Percentiles rank a stretch among this genome's conserved stretches.
These are phyloP conservation scores for Ogataea chonburiensis DNA, from an alignment of 805 yeast species.

Conservation along the genomic window DNA sequence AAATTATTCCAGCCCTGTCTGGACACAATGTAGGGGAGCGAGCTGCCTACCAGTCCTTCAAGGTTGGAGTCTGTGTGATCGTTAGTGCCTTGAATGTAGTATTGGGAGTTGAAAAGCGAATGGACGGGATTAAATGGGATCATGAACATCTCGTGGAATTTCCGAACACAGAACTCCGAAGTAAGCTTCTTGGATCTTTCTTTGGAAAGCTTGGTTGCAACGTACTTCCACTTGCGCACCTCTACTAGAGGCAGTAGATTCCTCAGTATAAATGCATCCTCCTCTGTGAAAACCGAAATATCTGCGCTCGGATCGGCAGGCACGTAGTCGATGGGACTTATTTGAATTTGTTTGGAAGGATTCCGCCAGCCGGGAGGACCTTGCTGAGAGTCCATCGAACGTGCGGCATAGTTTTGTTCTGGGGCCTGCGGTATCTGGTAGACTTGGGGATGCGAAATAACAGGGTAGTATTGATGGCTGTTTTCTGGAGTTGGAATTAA, in stretches of 20 bases:
- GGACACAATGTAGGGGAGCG: slow-evolving; percentile 32
- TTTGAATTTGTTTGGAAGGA: too few species aligned
- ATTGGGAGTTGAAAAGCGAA: slow-evolving; percentile 24
- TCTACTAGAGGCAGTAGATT: slow-evolving; percentile 33
- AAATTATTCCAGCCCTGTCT: slow-evolving; percentile 34
- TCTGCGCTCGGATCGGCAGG: slow-evolving; percentile 29
- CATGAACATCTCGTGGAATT: slow-evolving; percentile 34
- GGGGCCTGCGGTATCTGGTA: slow-evolving; percentile 8
- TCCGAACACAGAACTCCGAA: slow-evolving; percentile 31
- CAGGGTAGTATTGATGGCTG: slow-evolving; percentile 5
- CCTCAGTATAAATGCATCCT: slow-evolving; percentile 30
- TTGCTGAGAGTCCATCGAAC: too few species aligned
- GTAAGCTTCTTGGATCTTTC: slow-evolving; percentile 31
- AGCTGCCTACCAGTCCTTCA: slow-evolving; percentile 36
- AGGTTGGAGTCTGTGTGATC: slow-evolving; percentile 16
- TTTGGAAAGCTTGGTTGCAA: slow-evolving; percentile 33
- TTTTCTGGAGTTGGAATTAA: slow-evolving; percentile 5
- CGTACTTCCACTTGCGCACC: slow-evolving; percentile 35
- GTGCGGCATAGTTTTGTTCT: too few species aligned
- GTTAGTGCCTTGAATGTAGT: slow-evolving; percentile 16
- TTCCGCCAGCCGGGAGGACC: too few species aligned
- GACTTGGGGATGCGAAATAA: slow-evolving; percentile 6
- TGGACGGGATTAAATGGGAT: slow-evolving; percentile 32
- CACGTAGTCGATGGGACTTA: slow-evolving; percentile 18
- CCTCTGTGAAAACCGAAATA: slow-evolving; percentile 30